Evolutionary conservation across 2,329 filamentous ascomycete genomes (phyloP).

Genomic region (Diaporthe sp.): DNA sequence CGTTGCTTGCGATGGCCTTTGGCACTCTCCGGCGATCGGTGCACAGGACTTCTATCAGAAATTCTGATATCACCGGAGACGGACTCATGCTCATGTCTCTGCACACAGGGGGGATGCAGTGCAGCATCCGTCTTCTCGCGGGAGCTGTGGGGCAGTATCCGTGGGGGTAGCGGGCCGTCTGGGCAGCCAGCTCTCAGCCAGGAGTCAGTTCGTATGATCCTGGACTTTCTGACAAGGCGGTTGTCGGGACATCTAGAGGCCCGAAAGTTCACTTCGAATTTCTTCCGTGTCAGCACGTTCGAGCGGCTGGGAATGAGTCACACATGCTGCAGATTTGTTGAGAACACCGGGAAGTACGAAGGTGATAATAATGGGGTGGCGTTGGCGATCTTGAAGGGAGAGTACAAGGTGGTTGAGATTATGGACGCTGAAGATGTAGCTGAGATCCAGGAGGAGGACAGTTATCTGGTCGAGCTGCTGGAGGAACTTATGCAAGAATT

Average conservation of each 20-base stretch:
- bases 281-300: constrained; percentile 19
- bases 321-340: background rate
- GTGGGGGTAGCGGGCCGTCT: no score
- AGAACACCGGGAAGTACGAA: background rate
- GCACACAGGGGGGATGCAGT: background rate
- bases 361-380: background rate
- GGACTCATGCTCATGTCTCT: background rate
- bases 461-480: background rate
- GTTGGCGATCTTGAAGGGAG: background rate
- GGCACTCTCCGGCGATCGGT: background rate
- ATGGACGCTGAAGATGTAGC: background rate
- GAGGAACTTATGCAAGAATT: background rate
- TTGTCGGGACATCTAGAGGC: background rate
- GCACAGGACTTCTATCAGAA: background rate
- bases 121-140: background rate
- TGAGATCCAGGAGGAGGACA: constrained; percentile 20
- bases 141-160: background rate
- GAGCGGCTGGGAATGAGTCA: constrained; percentile 17
- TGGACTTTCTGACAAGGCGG: background rate
- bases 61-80: background rate
- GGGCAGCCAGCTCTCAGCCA: no score
- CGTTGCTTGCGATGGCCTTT: constrained; percentile 8
- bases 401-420: background rate
- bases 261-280: background rate
- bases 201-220: background rate